Evolutionary conservation across 768 basidiomycete species (phyloP), one percentile per base, ranked within the genome.

Genomic region (Serendipita indica): DNA sequence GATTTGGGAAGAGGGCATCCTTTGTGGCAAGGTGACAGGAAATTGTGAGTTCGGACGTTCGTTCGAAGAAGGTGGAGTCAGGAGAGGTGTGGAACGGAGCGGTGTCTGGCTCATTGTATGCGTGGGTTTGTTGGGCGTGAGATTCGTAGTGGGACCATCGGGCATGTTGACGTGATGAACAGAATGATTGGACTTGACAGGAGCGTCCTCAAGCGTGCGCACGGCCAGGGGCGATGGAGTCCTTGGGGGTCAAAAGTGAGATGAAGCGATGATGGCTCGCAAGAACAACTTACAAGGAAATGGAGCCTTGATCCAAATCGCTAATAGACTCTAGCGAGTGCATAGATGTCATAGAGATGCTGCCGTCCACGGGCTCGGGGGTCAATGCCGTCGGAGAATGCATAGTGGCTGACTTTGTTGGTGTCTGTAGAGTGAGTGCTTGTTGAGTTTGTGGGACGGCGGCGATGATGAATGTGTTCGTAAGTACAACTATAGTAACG

Each of bases 171-270:
- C 7, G 32, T 54, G 32, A 10, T 54, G 32, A 4, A 18, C 16
- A 0, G 5, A 33, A 12, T 18, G 10, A 10, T 10, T 18, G 32
- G 49, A 0, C 22, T 54, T 54, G 10, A 30, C n/a, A 27, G 49
- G 25, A 20, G 49, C 7, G 32, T 27, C 49, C 32, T 54, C 49
- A 54, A 4, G 22, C 10, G 49, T 27, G 22, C 49, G 49, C 10
- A 54, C 49, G 49, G 10, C n/a, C 49, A 54, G 32, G 25, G 49
- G 49, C n/a, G 49, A 54, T 18, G 49, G 32, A n/a, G 49, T 25
- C 10, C 49, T 54, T 43, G 18, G n/a, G 22, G 43, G 32, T 33
- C 25, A 30, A 22, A 16, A 54, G 22, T 27, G 32, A 16, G 32
- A 22, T 54, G 32, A 54, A 18, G 12, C 7, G 10, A n/a, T 37